Conservation (phyloP, 2,329 filamentous ascomycete species). For the Phaeomoniella chlamydospora region DNA sequence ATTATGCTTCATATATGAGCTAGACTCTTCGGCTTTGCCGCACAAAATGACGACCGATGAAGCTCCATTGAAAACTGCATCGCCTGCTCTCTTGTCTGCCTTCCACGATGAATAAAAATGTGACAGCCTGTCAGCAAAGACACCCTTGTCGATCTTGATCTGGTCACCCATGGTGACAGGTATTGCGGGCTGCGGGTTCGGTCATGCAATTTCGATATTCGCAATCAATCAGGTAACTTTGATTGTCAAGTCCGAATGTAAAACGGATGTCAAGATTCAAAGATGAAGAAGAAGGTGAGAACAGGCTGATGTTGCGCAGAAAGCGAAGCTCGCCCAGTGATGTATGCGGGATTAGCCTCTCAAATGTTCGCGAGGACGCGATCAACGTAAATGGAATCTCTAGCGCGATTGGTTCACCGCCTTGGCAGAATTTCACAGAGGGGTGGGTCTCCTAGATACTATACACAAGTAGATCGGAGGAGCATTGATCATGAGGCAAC, state of each 20-base stretch:
- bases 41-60: slow-evolving; percentile 80
- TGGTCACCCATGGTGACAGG: slow-evolving; percentile 48
- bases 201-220: too few relatives aligned
- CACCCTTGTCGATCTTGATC: slow-evolving; percentile 87
- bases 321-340: too few relatives aligned
- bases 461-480: not conserved
- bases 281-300: too few relatives aligned
- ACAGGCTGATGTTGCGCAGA: too few relatives aligned
- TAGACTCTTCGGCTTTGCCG: slow-evolving; percentile 84
- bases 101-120: slow-evolving; percentile 89
- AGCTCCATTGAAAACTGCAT: slow-evolving; percentile 72
- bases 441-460: not conserved
- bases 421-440: not conserved
- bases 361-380: not conserved
- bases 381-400: not conserved
- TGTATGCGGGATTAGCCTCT: too few relatives aligned
- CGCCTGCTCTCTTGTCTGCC: slow-evolving; percentile 78
- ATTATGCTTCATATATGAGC: slow-evolving; percentile 88
- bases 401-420: not conserved
- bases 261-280: too few relatives aligned
- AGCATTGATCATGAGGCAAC: too few relatives aligned
- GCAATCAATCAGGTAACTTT: too few relatives aligned
- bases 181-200: slow-evolving; percentile 2
- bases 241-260: too few relatives aligned
- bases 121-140: slow-evolving; percentile 85